Evolutionary conservation across 169 alveolate species (phyloP), one percentile per base, ranked within the genome.

Genomic region (Plasmodium gaboni): DNA sequence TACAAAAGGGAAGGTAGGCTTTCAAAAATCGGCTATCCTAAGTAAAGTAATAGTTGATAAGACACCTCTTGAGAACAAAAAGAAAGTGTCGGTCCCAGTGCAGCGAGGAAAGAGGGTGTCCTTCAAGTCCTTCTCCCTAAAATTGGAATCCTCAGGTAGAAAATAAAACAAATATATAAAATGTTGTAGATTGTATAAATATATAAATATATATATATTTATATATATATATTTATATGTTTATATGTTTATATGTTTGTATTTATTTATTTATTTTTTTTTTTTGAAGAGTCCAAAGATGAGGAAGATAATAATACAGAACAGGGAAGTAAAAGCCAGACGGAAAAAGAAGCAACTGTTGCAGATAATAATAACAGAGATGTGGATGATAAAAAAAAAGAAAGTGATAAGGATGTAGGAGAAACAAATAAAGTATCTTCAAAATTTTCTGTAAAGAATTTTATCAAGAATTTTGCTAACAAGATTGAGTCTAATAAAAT

Each of bases 61-160:
- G 50, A 42, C 28, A 26, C 55, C n/a, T 17, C 44, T 26, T 2
- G 57, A 69, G 6, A n/a, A 1, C 69, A 60, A 51, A 24, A 57
- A 10, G 13, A 9, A 46, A 64, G 44, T 22, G 38, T 13, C 64
- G 15, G 15, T 2, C 10, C 73, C 17, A 28, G 0, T 38, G 9
- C 63, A 59, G 50, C n/a, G 73, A 38, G 89, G 89, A 22, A 64
- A 48, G 6, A 68, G 69, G 24, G 91, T 83, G 32, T 46, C 65
- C 57, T 83, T 83, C 73, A 83, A 83, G 61, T 73, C 83, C 2
- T 63, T 68, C 19, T 19, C 73, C 24, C 46, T 83, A n/a, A 83
- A 83, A 53, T 68, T 28, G 15, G 89, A 17, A 6, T 42, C 22
- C 2, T 8, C 32, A 38, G 88, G 88, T 32, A 32, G 42, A 0